phyloP scores from a whole-genome alignment of 2,329 filamentous ascomycete genomes.

The Neofusicoccum sp. region DNA sequence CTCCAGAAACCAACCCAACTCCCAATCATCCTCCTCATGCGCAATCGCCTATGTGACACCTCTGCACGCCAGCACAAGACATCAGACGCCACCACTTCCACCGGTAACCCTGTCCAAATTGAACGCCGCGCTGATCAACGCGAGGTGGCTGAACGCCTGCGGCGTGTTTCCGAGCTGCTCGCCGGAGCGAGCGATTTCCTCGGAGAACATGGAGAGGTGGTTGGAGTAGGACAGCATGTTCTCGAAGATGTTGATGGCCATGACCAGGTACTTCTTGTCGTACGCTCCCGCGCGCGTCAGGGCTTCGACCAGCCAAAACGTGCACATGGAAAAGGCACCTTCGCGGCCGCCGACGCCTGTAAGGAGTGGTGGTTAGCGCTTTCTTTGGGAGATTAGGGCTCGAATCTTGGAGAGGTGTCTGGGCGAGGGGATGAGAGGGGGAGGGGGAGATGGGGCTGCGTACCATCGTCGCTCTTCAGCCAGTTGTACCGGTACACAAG shows the following conservation, averaged over 20 bases:
- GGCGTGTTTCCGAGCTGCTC: constrained; percentile 81
- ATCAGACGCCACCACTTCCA: too few relatives aligned
- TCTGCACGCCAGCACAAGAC: too few relatives aligned
- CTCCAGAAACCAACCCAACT: too few relatives aligned
- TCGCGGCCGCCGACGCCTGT: constrained; percentile 70
- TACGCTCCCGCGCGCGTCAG: constrained; percentile 46
- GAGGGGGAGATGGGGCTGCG: too few relatives aligned
- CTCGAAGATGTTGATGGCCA: constrained; percentile 70
- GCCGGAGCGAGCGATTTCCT: constrained; percentile 74
- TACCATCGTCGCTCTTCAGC: too few relatives aligned
- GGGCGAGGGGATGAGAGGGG: constrained; percentile 55
- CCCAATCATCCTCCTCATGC: too few relatives aligned
- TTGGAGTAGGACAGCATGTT: constrained; percentile 78
- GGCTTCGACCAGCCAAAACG: constrained; percentile 70
- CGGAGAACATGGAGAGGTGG: constrained; percentile 76
- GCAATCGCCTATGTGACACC: too few relatives aligned
- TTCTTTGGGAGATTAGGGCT: too few relatives aligned
- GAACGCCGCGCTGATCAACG: constrained; percentile 75
- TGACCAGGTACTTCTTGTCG: constrained; percentile 63
- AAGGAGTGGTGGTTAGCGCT: too few relatives aligned
- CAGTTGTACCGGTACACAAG: constrained; percentile 66
- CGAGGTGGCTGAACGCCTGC: constrained; percentile 77
- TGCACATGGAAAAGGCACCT: constrained; percentile 80
- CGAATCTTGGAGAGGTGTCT: too few relatives aligned
- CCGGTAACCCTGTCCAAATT: constrained; percentile 61